Evolutionary conservation across 768 basidiomycete species (phyloP).

Genomic region (Boletellus emodensis): DNA sequence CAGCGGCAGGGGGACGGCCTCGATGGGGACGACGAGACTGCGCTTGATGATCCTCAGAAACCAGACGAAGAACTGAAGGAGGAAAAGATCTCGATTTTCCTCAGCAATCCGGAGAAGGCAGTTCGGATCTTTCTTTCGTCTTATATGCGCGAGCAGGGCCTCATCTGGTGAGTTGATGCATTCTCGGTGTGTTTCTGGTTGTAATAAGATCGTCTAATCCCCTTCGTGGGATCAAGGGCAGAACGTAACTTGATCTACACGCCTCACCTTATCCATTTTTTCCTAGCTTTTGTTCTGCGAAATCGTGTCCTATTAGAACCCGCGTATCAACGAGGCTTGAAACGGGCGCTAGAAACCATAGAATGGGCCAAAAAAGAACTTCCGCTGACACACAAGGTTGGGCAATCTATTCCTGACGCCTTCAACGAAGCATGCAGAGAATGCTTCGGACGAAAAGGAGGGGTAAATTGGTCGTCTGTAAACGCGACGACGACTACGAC

Average conservation of each 20-base stretch:
- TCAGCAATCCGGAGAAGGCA: constrained; percentile 55
- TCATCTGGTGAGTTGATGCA: constrained; percentile 52
- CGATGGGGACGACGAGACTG: constrained; percentile 32
- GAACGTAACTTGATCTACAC: constrained; percentile 46
- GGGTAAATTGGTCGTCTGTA: constrained; percentile 33
- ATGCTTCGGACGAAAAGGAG: constrained; percentile 47
- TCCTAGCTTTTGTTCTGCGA: constrained; percentile 56
- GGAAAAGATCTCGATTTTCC: constrained; percentile 47
- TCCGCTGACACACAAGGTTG: constrained; percentile 39
- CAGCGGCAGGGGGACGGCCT: constrained; percentile 15
- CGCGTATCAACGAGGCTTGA: constrained; percentile 42
- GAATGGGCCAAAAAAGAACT: constrained; percentile 41
- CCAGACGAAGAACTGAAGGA: constrained; percentile 36
- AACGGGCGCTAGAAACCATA: constrained; percentile 42
- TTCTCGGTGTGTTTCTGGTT: not conserved
- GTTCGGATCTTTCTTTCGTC: constrained; percentile 69
- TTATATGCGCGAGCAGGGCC: constrained; percentile 61
- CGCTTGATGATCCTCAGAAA: constrained; percentile 31
- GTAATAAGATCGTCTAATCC: not conserved
- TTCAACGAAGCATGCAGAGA: constrained; percentile 48
- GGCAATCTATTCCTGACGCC: constrained; percentile 37
- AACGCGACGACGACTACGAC: constrained; percentile 4
- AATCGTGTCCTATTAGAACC: constrained; percentile 51
- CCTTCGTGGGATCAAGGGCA: constrained; percentile 30
- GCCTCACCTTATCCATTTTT: constrained; percentile 57